Evolutionary conservation across 768 basidiomycete genomes (phyloP).

Genomic region (Serendipita sp.): DNA sequence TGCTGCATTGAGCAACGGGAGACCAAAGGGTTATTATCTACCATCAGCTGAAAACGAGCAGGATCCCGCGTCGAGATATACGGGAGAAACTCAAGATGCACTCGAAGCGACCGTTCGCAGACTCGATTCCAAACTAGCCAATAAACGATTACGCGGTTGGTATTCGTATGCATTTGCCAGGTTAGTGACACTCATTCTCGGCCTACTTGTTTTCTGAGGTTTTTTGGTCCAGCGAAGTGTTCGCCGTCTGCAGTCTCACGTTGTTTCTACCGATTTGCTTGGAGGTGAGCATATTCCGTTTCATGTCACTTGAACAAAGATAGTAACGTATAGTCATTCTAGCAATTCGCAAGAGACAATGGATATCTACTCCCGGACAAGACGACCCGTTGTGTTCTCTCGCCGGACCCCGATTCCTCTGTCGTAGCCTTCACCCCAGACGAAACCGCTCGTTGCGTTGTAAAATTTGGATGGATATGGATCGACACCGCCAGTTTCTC

Average conservation of each 20-base stretch:
- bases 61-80: background rate
- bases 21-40: too few species aligned
- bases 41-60: background rate
- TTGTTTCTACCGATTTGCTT: conserved; percentile 71
- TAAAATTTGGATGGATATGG: conserved; percentile 70
- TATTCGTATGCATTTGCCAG: conserved; percentile 75
- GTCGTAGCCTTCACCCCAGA: conserved; percentile 12
- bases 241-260: conserved; percentile 65
- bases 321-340: background rate
- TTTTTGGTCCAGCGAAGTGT: conserved; percentile 43
- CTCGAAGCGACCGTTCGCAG: background rate
- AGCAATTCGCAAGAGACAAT: conserved; percentile 83
- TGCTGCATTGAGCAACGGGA: too few species aligned
- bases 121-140: background rate
- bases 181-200: conserved; percentile 20
- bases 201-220: background rate
- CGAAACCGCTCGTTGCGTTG: conserved; percentile 48
- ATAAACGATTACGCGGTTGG: conserved; percentile 44
- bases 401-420: conserved; percentile 7
- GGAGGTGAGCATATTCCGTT: conserved; percentile 15
- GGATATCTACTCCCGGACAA: conserved; percentile 62
- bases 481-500: conserved; percentile 88
- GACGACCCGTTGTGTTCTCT: conserved; percentile 35
- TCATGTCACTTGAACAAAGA: too few species aligned
- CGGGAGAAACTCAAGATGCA: background rate